phyloP scores from a whole-genome alignment of 1,284 basidiomycete species.

The Rhodotorula sp. region DNA sequence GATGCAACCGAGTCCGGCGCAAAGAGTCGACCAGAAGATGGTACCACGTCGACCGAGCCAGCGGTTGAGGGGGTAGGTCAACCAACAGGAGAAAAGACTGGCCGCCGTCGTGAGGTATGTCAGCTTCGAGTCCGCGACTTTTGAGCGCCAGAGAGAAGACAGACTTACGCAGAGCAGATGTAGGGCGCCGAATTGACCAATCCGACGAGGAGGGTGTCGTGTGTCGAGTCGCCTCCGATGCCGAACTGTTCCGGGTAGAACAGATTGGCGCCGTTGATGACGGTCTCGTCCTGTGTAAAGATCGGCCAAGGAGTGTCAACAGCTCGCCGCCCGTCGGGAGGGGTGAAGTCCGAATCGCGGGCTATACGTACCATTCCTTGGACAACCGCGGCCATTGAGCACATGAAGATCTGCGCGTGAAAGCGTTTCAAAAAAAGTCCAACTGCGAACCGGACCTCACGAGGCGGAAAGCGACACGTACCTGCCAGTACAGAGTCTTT shows the following conservation, averaged over 20 bases:
- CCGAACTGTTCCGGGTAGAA: slow-evolving; percentile 19
- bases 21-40: slow-evolving; percentile 64
- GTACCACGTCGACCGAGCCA: slow-evolving; percentile 62
- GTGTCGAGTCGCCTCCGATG: slow-evolving; percentile 17
- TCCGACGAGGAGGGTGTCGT: slow-evolving; percentile 24
- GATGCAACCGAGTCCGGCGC: slow-evolving; percentile 59
- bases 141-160: not conserved
- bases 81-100: slow-evolving; percentile 49
- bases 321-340: not conserved
- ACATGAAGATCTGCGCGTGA: slow-evolving; percentile 41
- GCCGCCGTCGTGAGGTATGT: slow-evolving; percentile 8
- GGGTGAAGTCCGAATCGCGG: not conserved
- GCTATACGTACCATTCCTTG: slow-evolving; percentile 38
- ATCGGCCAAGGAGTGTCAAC: not conserved
- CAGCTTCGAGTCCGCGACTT: too few species aligned
- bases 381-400: slow-evolving; percentile 47
- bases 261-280: slow-evolving; percentile 43
- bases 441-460: not conserved
- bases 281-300: slow-evolving; percentile 43
- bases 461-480: slow-evolving; percentile 16
- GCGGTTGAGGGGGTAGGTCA: slow-evolving; percentile 49
- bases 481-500: slow-evolving; percentile 21
- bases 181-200: slow-evolving; percentile 41
- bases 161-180: slow-evolving; percentile 36
- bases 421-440: not conserved